Base-by-base conservation (phyloP, 2,329 filamentous ascomycete species). In the Penicillium sp. region DNA sequence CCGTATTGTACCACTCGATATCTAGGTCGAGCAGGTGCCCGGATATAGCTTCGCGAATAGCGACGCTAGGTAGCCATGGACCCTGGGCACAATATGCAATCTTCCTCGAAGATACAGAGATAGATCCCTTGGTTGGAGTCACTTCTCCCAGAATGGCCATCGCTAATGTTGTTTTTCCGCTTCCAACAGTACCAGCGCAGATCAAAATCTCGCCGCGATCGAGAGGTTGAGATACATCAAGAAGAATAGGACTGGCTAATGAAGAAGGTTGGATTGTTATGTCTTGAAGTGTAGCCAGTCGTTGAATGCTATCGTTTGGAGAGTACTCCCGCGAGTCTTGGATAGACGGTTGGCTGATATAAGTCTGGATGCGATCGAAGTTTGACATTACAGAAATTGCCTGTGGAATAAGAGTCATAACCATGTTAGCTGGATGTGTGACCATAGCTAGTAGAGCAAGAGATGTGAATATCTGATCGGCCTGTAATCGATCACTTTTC, bases 361-460 rank as follows among this genome's bases (percentile, higher is more conserved):
- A 49, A 37, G 19, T n/a, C 21, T 49, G 46, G 13, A 49, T 25
- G 15, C 46, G 46, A 12, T 49, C 31, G 9, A 58, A 54, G 31
- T 58, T 58, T 40, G 56, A 50, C 21, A 50, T 40, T 21, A 48
- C 19, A 33, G 56, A 31, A 49, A 54, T 37, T 1, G 56, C 56
- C 8, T 33, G 50, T 17, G 50, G 56, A 29, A 58, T 47, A 10
- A 58, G 35, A 31, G 56, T 58, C 50, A 58, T 58, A 15, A 58
- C 29, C 50, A 58, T 58, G 6, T 58, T 58, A 15, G 56, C 56
- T 50, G 50, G 56, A 33, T 58, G 56, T 23, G 50, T 58, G 4
- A 58, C 56, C 35, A 58, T 47, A 13, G 43, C 50, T 33, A 58
- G 56, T 6, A 54, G 50, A 38, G 56, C 56, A 29, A 58, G 33